Evolutionary conservation across 129 eudicot genomes (phyloP).

Genomic region (Escallonia rubra): DNA sequence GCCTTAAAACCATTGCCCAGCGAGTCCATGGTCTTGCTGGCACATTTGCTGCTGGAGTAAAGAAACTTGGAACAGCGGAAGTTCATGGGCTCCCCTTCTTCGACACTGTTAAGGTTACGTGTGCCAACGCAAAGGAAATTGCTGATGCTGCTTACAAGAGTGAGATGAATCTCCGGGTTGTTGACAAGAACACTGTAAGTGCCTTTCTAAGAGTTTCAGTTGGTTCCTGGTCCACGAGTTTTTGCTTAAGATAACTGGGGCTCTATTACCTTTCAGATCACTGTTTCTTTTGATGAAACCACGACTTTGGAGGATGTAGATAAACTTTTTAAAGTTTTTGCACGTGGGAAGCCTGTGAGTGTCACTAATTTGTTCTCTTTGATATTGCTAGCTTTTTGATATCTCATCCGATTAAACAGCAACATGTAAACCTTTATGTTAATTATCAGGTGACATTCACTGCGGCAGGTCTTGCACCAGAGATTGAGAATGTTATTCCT

Average conservation of each 20-base stretch:
- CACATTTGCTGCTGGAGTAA: slow-evolving; percentile 69
- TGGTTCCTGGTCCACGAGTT: slow-evolving; percentile 11
- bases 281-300: slow-evolving; percentile 92
- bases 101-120: slow-evolving; percentile 81
- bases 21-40: slow-evolving; percentile 90
- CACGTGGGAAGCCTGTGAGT: slow-evolving; percentile 71
- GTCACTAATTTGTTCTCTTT: not conserved
- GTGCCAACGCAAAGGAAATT: slow-evolving; percentile 60
- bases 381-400: not conserved
- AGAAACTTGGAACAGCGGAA: slow-evolving; percentile 81
- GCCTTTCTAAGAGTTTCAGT: not conserved
- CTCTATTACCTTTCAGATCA: slow-evolving; percentile 47
- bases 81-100: slow-evolving; percentile 78
- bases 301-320: slow-evolving; percentile 91
- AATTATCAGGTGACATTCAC: slow-evolving; percentile 62
- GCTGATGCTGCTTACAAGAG: slow-evolving; percentile 78
- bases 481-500: slow-evolving; percentile 67
- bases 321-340: slow-evolving; percentile 70
- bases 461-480: slow-evolving; percentile 82
- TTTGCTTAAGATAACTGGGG: not conserved
- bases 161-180: slow-evolving; percentile 78
- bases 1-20: slow-evolving; percentile 83
- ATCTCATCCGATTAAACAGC: not conserved
- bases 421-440: slow-evolving; percentile 4
- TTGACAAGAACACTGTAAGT: slow-evolving; percentile 80